Conservation (phyloP, 2,329 filamentous ascomycete genomes). For the Dichotomopilus funicola region DNA sequence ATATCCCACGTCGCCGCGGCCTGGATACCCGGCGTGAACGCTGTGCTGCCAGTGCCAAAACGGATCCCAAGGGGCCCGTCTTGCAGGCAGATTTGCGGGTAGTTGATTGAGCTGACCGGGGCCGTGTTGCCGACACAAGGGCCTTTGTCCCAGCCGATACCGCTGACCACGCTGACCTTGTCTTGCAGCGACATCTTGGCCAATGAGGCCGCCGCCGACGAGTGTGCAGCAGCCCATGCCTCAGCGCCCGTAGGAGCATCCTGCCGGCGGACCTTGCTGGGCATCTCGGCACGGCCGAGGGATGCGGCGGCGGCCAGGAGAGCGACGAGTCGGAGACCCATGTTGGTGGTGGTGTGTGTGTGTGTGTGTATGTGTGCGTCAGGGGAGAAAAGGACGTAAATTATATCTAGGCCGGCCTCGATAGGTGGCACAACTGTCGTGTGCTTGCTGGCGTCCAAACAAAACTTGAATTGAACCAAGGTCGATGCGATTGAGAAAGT, state of each 20-base stretch:
- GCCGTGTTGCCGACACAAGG: conserved; percentile 60
- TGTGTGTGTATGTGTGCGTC: neutral
- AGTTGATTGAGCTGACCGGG: conserved; percentile 50
- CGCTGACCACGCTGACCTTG: conserved; percentile 74
- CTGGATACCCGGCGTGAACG: conserved; percentile 74
- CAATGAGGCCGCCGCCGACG: conserved; percentile 61
- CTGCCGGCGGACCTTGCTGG: conserved; percentile 8
- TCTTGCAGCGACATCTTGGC: conserved; percentile 64
- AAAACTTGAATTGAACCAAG: too few species aligned
- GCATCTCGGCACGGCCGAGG: conserved; percentile 14
- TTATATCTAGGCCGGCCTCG: too few species aligned
- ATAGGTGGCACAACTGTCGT: too few species aligned
- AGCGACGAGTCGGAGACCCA: conserved; percentile 5
- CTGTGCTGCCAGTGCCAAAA: conserved; percentile 62
- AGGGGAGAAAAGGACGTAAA: neutral
- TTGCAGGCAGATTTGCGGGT: conserved; percentile 70
- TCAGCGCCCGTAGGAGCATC: conserved; percentile 14
- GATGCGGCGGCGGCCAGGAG: conserved; percentile 17
- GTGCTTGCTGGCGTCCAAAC: too few species aligned
- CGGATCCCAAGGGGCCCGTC: conserved; percentile 74
- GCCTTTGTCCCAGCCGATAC: conserved; percentile 67
- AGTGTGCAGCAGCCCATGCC: conserved; percentile 62
- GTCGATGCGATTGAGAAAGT: too few species aligned
- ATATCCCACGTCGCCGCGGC: conserved; percentile 76
- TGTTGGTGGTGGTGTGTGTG: neutral